phyloP scores from a whole-genome alignment of 2,329 filamentous ascomycete genomes.

The Coniochaeta sp. region DNA sequence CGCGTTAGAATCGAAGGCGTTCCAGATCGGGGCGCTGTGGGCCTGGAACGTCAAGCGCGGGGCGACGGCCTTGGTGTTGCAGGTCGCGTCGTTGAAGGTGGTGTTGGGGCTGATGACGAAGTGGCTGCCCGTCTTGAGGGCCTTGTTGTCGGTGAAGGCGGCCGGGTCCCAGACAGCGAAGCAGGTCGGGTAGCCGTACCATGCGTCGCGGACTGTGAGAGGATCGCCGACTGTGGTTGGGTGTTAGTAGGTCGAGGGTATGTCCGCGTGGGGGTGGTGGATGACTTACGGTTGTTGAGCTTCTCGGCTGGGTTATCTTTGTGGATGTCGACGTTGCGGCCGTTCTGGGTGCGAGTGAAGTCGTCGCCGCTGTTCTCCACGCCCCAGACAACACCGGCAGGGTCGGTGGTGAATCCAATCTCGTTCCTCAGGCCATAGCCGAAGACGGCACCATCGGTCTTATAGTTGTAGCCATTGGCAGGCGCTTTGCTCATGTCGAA shows the following conservation, averaged over 20 bases:
- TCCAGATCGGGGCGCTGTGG: constrained; percentile 22
- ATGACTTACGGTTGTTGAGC: constrained; percentile 49
- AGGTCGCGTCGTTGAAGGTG: constrained; percentile 28
- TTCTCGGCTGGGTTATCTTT: constrained; percentile 56
- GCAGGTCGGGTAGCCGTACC: constrained; percentile 43
- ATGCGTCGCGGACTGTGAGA: constrained; percentile 10
- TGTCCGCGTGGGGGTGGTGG: too few species aligned
- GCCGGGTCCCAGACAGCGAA: constrained; percentile 13
- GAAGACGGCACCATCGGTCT: constrained; percentile 24
- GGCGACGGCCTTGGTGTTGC: constrained; percentile 20
- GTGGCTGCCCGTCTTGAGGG: constrained; percentile 26
- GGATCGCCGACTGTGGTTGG: constrained; percentile 10
- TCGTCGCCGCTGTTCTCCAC: constrained; percentile 42
- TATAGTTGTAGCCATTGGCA: constrained; percentile 24
- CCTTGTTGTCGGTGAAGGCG: constrained; percentile 19
- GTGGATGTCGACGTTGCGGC: constrained; percentile 38
- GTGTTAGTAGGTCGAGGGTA: background rate
- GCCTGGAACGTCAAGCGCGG: constrained; percentile 31
- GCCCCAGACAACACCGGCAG: constrained; percentile 38
- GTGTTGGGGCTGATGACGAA: constrained; percentile 28
- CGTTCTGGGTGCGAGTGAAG: constrained; percentile 35
- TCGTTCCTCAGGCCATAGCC: constrained; percentile 48
- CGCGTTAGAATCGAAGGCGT: constrained; percentile 20
- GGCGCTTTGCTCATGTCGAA: constrained; percentile 28
- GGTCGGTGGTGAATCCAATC: constrained; percentile 50